Evolutionary conservation across 345 rosid species (phyloP), one percentile per base, ranked within the genome.

Genomic region (Streptanthus diversifolius): DNA sequence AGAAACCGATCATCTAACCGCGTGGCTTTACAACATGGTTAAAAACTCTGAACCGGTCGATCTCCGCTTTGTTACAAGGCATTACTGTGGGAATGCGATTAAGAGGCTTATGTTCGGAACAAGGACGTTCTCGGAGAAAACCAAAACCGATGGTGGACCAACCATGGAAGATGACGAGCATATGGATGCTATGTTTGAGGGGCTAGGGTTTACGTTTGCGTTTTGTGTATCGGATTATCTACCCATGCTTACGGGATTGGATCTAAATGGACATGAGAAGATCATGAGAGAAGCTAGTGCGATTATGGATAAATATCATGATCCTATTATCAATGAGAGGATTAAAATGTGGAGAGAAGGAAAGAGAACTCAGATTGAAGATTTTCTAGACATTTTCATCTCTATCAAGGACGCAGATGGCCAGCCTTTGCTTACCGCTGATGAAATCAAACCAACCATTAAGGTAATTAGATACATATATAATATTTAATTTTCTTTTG

Each of bases 371-470:
- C 74, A 73, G 8, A 71, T 57, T 43, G 67, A 71, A 71, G 87
- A 80, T 73, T 79, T 85, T 62, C 84, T 85, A 13, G 87, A 82
- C 52, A 75, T 87, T 43, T 59, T 87, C 30, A 74, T 87, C 35
- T 51, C 68, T 11, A 60, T 78, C 3, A 80, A 75, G 25, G 83
- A 68, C 27, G 45, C 37, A 29, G 56, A 65, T 21, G 84, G 83
- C 19, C 53, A 60, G 54, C 80, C 84, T 47, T 63, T 80, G 66
- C 74, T 78, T 13, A 65, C 77, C 27, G 32, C 74, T 12, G 83
- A 79, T 41, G 86, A 84, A 56, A 85, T 82, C 80, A 80, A 79
- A 72, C 80, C 79, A 39, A 82, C 84, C 45, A 40, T 63, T 27
- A 71, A 66, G 79, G 86, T 84, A 76, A 55, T 52, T 45, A 30